Percentiles rank a stretch among this genome's conserved stretches.
Evolutionary conservation across 495 filamentous ascomycete species (phyloP).

Genomic region (Parathielavia hyrcaniae): DNA sequence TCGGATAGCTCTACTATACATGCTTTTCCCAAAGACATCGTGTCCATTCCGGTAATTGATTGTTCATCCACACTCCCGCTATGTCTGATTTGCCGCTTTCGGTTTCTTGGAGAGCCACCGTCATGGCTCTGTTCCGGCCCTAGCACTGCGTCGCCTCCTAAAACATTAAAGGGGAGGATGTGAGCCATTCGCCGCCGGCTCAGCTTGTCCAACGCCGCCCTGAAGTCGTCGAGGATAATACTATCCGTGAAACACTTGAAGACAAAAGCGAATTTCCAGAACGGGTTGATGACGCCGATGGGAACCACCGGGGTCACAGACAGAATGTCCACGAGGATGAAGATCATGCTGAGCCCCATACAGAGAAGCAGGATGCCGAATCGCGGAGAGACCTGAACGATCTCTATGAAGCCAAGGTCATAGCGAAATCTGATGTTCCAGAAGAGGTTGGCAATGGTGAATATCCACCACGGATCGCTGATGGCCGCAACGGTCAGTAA

Average conservation of each 20-base stretch:
- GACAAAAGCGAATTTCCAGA: conserved; percentile 10
- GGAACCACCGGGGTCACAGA: conserved; percentile 6
- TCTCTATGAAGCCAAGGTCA: conserved; percentile 8
- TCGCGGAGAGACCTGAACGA: conserved; percentile 1
- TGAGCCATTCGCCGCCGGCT: conserved; percentile 1
- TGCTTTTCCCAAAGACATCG: background rate
- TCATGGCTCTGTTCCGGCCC: background rate
- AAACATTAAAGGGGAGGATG: conserved; percentile 2
- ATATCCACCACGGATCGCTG: conserved; percentile 9
- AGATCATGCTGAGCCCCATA: conserved; percentile 5
- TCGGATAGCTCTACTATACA: background rate
- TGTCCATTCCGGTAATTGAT: background rate
- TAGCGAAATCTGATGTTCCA: conserved; percentile 10
- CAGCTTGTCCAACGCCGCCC: conserved; percentile 6
- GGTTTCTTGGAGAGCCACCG: background rate
- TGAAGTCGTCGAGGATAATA: conserved; percentile 9
- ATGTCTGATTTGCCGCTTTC: background rate
- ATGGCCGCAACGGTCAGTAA: background rate
- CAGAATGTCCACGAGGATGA: conserved; percentile 5
- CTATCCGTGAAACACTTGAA: conserved; percentile 11
- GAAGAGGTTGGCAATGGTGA: conserved; percentile 7
- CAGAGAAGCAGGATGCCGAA: conserved; percentile 9
- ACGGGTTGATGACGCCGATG: conserved; percentile 9
- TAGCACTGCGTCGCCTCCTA: background rate
- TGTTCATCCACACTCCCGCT: background rate